Percentiles rank a stretch among this genome's conserved stretches.
Conservation (phyloP, 2,329 filamentous ascomycete species). For the Nothophaeocryptopus gaeumannii region DNA sequence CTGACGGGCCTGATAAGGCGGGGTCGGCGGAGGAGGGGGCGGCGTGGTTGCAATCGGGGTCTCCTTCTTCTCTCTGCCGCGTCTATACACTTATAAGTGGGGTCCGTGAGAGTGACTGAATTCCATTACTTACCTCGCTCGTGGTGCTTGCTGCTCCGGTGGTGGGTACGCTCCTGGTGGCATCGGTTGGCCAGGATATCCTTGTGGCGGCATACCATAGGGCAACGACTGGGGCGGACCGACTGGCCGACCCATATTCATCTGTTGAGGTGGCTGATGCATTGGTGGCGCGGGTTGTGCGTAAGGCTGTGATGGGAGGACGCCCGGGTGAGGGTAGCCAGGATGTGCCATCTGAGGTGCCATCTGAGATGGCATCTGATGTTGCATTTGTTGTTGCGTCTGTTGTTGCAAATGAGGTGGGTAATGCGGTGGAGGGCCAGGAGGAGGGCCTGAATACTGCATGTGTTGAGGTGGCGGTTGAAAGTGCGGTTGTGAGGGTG, state of each 20-base stretch:
- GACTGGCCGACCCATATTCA: constrained; percentile 17
- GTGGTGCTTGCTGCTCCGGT: neutral
- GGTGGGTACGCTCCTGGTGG: neutral
- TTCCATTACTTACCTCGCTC: neutral
- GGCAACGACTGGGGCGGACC: constrained; percentile 15
- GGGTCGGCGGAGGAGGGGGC: constrained; percentile 21
- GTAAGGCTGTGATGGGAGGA: constrained; percentile 20
- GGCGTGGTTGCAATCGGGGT: constrained; percentile 16
- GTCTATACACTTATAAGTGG: too few relatives aligned
- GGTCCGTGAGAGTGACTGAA: too few relatives aligned
- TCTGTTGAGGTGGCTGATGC: constrained; percentile 6
- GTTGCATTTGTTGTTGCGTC: too few relatives aligned
- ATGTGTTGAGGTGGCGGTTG: neutral
- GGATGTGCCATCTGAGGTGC: neutral
- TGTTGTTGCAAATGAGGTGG: too few relatives aligned
- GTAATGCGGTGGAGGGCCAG: too few relatives aligned
- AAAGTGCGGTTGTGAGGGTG: neutral
- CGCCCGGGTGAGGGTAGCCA: constrained; percentile 9
- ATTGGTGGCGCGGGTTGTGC: constrained; percentile 13
- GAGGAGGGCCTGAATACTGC: constrained; percentile 3
- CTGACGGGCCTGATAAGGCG: constrained; percentile 20
- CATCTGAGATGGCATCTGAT: too few relatives aligned
- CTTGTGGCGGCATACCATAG: constrained; percentile 17
- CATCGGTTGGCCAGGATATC: constrained; percentile 5
- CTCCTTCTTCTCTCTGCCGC: constrained; percentile 13